Evolutionary conservation across 768 basidiomycete species (phyloP).

Genomic region (Kwoniella mangroviensis): DNA sequence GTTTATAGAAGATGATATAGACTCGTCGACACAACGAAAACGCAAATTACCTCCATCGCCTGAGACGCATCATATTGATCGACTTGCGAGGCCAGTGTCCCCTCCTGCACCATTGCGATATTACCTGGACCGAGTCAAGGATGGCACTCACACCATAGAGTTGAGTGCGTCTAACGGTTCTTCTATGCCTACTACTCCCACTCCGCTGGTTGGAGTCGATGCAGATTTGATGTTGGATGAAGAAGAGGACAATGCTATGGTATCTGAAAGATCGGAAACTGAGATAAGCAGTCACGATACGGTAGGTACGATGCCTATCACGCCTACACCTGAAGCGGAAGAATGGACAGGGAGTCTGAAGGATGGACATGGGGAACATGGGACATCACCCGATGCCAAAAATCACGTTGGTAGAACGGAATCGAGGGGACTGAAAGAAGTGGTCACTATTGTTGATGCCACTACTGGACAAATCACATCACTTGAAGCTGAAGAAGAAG

Average conservation of each 20-base stretch:
- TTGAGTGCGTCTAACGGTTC: not conserved
- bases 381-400: too few relatives aligned
- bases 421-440: not conserved
- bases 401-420: not conserved
- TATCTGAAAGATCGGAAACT: not conserved
- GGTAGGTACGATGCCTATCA: constrained; percentile 14
- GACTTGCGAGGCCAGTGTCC: not conserved
- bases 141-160: too few relatives aligned
- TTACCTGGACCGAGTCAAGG: not conserved
- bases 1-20: not conserved
- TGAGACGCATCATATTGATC: constrained; percentile 11
- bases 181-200: constrained; percentile 4
- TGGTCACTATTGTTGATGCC: not conserved
- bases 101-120: constrained; percentile 6
- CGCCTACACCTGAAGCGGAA: constrained; percentile 15
- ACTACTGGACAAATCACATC: not conserved
- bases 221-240: not conserved
- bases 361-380: not conserved
- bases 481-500: not conserved
- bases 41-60: constrained; percentile 9
- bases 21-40: not conserved
- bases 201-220: not conserved
- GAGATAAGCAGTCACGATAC: constrained; percentile 10
- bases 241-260: not conserved
- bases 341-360: constrained; percentile 2